Percentiles rank a stretch among this genome's conserved stretches.
Conservation (phyloP, 2,329 filamentous ascomycete species). For the Colletotrichum liaoningense region DNA sequence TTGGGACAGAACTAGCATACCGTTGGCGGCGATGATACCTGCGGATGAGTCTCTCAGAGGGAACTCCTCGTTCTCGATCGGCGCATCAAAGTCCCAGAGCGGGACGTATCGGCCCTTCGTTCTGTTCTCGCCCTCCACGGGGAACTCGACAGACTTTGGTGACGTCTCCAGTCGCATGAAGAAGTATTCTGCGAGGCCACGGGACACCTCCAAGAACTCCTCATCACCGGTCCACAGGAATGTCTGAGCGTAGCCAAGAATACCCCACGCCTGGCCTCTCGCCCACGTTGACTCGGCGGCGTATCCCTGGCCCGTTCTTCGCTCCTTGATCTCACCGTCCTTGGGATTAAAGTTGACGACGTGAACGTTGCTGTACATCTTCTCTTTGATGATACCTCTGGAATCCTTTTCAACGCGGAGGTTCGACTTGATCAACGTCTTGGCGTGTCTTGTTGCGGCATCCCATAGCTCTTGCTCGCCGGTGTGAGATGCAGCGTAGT, state of each 20-base stretch:
- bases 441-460: conserved; percentile 52
- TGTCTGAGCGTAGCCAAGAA: conserved; percentile 61
- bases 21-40: conserved; percentile 54
- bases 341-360: conserved; percentile 60
- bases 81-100: conserved; percentile 62
- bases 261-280: conserved; percentile 63
- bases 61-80: conserved; percentile 42
- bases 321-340: conserved; percentile 54
- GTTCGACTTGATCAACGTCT: conserved; percentile 51
- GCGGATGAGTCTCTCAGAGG: conserved; percentile 51
- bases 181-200: conserved; percentile 62
- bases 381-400: conserved; percentile 2
- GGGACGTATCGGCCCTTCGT: conserved; percentile 43
- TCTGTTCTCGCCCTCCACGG: conserved; percentile 35
- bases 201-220: conserved; percentile 57
- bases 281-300: conserved; percentile 60
- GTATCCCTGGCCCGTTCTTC: conserved; percentile 61
- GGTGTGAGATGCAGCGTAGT: conserved; percentile 47
- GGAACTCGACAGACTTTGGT: conserved; percentile 44
- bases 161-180: conserved; percentile 51
- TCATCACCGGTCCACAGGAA: conserved; percentile 59
- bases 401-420: conserved; percentile 49
- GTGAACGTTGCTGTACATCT: conserved; percentile 54
- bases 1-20: conserved; percentile 52
- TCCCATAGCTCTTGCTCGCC: conserved; percentile 41